Evolutionary conservation across 1,139 yeast species (phyloP), one percentile per base, ranked within the genome.

Genomic region (Dujonia santamariae): DNA sequence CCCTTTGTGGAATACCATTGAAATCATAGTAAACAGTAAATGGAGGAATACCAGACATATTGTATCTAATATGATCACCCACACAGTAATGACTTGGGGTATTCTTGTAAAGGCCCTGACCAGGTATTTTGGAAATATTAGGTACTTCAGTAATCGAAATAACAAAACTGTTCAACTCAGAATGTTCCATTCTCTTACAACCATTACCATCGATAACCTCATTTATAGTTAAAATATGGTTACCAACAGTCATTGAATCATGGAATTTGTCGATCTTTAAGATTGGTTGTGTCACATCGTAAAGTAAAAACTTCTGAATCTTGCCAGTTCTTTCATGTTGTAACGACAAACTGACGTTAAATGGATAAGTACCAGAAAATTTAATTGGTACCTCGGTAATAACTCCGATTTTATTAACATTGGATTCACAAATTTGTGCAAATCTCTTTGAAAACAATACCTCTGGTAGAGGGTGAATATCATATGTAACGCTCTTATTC

Each of bases 41-140:
- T 18, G 96, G 96, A 0, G 95, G 75, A 3, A 75, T 68, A 4
- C 98, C 98, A 11, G 76, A 75, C 41, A 92, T 59, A 41, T 81
- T 76, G 52, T 86, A 86, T 0, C 83, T 71, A 19, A 92, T 76
- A 44, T 85, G 84, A 42, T 92, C 97, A 3, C 98, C 98, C 25
- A 90, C 96, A 71, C 99, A 92, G 46, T 66, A 53, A 2, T 73
- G 69, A 4, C 23, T 17, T 7, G 25, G 25, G 11, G 15, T 4
- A 5, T 32, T 18, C 21, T 63, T 60, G 15, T 58, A 53, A 1
- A 72, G 56, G 8, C 61, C 63, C n/a, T n/a, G n/a, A 7, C 7
- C 9, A 13, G 7, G 7, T 12, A 15, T 24, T 37, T 57, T 64
- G 25, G 55, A 59, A 7, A 88, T 78, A 41, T 76, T 73, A 7